Base-by-base conservation (phyloP, 495 filamentous ascomycete species). In the Pyrenula massariospora region DNA sequence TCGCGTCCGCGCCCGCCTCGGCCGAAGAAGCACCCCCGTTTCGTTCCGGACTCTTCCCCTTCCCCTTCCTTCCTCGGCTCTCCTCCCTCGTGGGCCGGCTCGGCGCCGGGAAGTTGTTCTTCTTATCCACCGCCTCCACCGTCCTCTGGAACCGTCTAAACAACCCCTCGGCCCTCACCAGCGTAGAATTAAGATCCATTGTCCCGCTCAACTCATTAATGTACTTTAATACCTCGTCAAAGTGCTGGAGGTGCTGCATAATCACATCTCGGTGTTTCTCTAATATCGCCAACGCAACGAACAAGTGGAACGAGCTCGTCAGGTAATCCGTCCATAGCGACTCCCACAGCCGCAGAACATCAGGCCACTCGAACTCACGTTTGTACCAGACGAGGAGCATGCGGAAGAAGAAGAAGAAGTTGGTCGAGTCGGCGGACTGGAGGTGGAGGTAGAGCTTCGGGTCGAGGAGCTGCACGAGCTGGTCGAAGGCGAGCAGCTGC, bases 371-470 rank as follows among this genome's bases (percentile, higher is more conserved):
- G 63, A 97, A 98, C 70, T 98, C 93, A 2, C 93, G 87, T 72
- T 98, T 97, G 70, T 91, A 98, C 92, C 92, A 97, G 20, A 98
- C 93, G 0, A 98, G 76, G 22, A 98, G 75, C 91, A 96, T 96
- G 22, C 93, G 85, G 79, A 97, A 98, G 77, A 97, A 97, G 76
- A 98, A 98, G 70, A 98, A 98, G 71, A 97, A 98, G 69, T 98
- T 97, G 20, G 93, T 97, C 62, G 84, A 89, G 59, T 97, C 94
- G 22, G 91, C 89, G 8, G 78, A 82, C 65, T 95, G 82, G 0
- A 98, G 78, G 65, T 98, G 93, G 10, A 88, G 72, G 64, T 96
- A 97, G 47, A 98, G 82, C 63, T 90, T 86, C 0, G 93, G 91
- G 61, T 98, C 93, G 84, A 98, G 91, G 54, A 98, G 86, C 63